These are phyloP conservation scores for Sphenostylis stenocarpa DNA, from an alignment of 306 rosid species.

Conservation along the genomic window DNA sequence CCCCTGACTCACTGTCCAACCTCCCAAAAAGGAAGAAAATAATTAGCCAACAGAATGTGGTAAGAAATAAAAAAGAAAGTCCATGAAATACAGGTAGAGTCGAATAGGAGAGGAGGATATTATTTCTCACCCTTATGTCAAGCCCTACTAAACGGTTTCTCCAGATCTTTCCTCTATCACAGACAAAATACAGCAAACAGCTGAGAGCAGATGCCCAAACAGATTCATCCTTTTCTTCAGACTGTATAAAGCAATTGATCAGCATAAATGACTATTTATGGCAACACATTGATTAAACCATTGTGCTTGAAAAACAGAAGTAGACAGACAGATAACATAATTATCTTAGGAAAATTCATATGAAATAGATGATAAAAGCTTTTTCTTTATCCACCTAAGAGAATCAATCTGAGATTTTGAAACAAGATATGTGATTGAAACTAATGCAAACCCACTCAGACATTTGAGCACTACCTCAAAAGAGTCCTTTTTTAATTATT, in stretches of 20 bases:
- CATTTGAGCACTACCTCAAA: not conserved
- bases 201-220: slow-evolving; percentile 99
- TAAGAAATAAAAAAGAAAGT: slow-evolving; percentile 13
- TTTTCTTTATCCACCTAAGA: not conserved
- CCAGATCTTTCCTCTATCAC: slow-evolving; percentile 88
- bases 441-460: not conserved
- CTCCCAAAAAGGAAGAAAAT: slow-evolving; percentile 17
- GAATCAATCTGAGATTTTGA: slow-evolving; percentile 4
- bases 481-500: not conserved
- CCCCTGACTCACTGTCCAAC: not conserved
- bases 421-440: slow-evolving; percentile 10
- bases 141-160: slow-evolving; percentile 85
- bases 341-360: not conserved
- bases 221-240: slow-evolving; percentile 88
- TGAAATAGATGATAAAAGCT: not conserved
- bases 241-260: slow-evolving; percentile 49
- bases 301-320: not conserved
- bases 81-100: slow-evolving; percentile 9
- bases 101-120: slow-evolving; percentile 14
- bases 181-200: slow-evolving; percentile 96
- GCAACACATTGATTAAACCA: slow-evolving; percentile 5
- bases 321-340: slow-evolving; percentile 6
- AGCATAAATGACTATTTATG: slow-evolving; percentile 2
- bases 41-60: slow-evolving; percentile 14
- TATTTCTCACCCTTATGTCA: slow-evolving; percentile 88